Conservation (phyloP, 148 eudicot species). For the Selenicereus undatus region DNA sequence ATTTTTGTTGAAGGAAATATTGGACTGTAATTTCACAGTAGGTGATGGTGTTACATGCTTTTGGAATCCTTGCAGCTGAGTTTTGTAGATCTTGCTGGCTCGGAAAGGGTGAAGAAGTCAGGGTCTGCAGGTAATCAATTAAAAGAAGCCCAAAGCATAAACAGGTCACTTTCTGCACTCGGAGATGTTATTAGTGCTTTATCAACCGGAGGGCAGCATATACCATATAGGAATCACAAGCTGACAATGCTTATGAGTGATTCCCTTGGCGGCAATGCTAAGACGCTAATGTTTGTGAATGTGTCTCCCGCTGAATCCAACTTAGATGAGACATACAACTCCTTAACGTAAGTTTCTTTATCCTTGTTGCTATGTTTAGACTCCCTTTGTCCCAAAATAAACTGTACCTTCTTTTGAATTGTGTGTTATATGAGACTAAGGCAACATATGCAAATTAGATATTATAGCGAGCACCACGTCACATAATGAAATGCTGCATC, state of each 20-base stretch:
- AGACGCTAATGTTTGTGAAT: conserved; percentile 95
- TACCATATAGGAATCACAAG: conserved; percentile 93
- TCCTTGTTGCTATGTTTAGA: conserved; percentile 1
- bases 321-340: conserved; percentile 91
- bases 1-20: neutral
- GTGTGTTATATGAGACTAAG: neutral
- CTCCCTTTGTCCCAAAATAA: neutral
- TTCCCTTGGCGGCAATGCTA: conserved; percentile 97
- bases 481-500: no score
- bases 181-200: conserved; percentile 98
- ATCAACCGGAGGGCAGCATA: conserved; percentile 79
- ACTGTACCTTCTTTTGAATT: neutral
- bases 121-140: conserved; percentile 85
- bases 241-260: conserved; percentile 98
- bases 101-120: conserved; percentile 94
- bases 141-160: conserved; percentile 98
- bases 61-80: conserved; percentile 57
- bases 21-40: neutral
- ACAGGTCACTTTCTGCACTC: conserved; percentile 94
- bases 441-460: neutral
- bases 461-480: no score
- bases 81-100: conserved; percentile 99
- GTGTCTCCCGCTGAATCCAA: conserved; percentile 94
- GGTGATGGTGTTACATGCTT: neutral
- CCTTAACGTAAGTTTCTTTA: conserved; percentile 58